These are phyloP conservation scores for Endothia cerciana DNA, from an alignment of 2,329 filamentous ascomycete genomes.

Conservation along the genomic window DNA sequence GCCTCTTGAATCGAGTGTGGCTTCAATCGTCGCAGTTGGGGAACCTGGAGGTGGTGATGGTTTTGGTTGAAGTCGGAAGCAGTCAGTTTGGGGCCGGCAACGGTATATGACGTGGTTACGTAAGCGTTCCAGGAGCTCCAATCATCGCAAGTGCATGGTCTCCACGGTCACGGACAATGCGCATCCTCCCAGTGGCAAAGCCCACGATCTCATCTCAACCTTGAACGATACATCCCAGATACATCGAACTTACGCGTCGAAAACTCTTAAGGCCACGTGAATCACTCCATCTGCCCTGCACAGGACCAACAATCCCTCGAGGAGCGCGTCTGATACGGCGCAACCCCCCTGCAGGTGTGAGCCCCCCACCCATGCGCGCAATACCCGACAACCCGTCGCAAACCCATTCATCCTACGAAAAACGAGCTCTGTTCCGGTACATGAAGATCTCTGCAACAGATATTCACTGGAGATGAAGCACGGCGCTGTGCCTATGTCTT, in stretches of 20 bases:
- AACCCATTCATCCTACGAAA: slow-evolving; percentile 5
- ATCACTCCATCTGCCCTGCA: neutral
- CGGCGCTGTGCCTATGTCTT: slow-evolving; percentile 19
- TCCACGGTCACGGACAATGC: neutral
- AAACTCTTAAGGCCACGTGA: neutral
- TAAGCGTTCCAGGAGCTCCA: slow-evolving; percentile 10
- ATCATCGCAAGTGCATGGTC: neutral
- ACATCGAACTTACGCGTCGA: neutral
- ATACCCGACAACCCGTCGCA: slow-evolving; percentile 21
- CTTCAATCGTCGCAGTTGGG: slow-evolving; percentile 12
- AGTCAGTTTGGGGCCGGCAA: slow-evolving; percentile 10
- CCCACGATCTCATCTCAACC: neutral
- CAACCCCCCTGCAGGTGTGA: slow-evolving; percentile 8
- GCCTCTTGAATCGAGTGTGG: slow-evolving; percentile 8
- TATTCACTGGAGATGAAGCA: slow-evolving; percentile 21
- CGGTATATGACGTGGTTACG: neutral
- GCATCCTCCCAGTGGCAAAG: neutral
- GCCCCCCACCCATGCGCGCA: slow-evolving; percentile 16
- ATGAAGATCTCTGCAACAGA: neutral
- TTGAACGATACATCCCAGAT: neutral
- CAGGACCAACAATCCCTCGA: neutral
- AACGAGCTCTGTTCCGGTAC: slow-evolving; percentile 2
- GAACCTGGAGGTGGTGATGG: neutral
- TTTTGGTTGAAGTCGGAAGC: slow-evolving; percentile 3
- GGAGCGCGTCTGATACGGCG: slow-evolving; percentile 22